Percentiles rank a stretch among this genome's conserved stretches.
These are phyloP conservation scores for Carex littledalei DNA, from an alignment of 176 grass and related monocot species.

Conservation along the genomic window DNA sequence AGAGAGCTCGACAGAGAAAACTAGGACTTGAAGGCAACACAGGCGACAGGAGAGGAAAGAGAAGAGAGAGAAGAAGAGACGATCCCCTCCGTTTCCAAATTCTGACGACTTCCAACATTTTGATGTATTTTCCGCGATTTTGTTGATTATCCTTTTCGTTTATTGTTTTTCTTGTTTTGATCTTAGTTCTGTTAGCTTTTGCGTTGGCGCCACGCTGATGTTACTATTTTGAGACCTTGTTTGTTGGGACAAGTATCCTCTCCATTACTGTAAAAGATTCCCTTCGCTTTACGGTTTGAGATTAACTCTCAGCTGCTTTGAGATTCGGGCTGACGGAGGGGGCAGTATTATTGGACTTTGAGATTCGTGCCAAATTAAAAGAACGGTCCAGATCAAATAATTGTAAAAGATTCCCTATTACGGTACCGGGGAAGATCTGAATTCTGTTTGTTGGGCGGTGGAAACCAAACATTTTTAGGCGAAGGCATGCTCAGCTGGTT, in stretches of 20 bases:
- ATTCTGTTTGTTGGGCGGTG: not conserved
- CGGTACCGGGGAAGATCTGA: no score
- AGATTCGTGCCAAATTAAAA: no score
- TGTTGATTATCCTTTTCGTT: constrained; percentile 15
- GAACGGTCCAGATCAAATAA: no score
- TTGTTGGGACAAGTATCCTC: no score
- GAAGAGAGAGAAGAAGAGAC: constrained; percentile 1
- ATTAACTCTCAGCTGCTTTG: no score
- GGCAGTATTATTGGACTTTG: no score
- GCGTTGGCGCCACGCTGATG: not conserved
- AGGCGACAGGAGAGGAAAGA: not conserved
- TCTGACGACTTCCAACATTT: constrained; percentile 4
- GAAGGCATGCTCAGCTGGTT: not conserved
- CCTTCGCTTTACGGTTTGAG: no score
- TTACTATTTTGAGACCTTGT: constrained; percentile 1
- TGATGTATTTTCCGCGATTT: not conserved
- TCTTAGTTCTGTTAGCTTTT: not conserved
- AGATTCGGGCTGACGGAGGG: no score
- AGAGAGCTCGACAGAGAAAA: not conserved
- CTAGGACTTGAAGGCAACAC: not conserved
- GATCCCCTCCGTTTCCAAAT: constrained; percentile 4
- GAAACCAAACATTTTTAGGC: not conserved
- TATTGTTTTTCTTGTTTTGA: constrained; percentile 21
- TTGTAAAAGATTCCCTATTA: no score
- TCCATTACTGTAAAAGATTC: no score